These are phyloP conservation scores for Danielia oregonensis DNA, from an alignment of 805 yeast genomes.

Conservation along the genomic window DNA sequence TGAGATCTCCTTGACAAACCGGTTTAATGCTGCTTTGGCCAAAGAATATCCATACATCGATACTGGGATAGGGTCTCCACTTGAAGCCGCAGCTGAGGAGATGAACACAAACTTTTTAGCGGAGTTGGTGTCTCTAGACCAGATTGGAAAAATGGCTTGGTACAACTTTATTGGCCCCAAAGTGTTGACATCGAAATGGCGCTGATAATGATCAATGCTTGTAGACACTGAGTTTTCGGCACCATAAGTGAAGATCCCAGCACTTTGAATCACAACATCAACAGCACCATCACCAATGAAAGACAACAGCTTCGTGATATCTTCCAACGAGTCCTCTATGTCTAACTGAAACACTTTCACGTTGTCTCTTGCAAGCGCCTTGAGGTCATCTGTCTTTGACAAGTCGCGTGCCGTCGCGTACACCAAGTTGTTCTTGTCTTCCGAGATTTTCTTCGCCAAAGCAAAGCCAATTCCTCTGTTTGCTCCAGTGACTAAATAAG, in stretches of 20 bases:
- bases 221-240: background rate
- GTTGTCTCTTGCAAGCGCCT: background rate
- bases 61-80: conserved; percentile 7
- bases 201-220: background rate
- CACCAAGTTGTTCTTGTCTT: conserved; percentile 15
- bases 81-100: conserved; percentile 23
- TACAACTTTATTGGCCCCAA: conserved; percentile 27
- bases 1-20: background rate
- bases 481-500: conserved; percentile 40
- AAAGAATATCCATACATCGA: background rate
- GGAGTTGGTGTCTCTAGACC: conserved; percentile 12
- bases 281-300: conserved; percentile 16
- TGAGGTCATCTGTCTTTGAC: conserved; percentile 6
- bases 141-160: conserved; percentile 24
- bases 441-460: conserved; percentile 23
- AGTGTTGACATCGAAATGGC: conserved; percentile 21
- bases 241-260: conserved; percentile 12
- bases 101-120: conserved; percentile 22
- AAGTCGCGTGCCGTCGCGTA: conserved; percentile 18
- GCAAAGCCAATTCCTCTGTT: conserved; percentile 41
- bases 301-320: background rate
- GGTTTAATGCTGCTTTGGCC: conserved; percentile 1
- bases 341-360: background rate
- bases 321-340: background rate
- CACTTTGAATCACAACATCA: conserved; percentile 22